These are phyloP conservation scores for Pittosporum tobira DNA, from an alignment of 129 eudicot species.

Conservation along the genomic window DNA sequence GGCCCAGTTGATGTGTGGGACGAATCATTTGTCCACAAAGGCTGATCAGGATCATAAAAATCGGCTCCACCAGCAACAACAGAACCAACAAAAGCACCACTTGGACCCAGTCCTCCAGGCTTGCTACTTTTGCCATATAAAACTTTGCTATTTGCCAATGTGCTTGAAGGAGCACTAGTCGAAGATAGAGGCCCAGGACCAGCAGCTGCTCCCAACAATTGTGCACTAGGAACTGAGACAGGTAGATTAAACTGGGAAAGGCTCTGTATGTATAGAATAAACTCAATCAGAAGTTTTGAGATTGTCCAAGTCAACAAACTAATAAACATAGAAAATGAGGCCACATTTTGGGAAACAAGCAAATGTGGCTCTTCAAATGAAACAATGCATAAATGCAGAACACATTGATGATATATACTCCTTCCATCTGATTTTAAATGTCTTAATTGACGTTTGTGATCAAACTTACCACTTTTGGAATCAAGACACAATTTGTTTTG, in stretches of 20 bases:
- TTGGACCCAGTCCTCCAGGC: constrained; percentile 31
- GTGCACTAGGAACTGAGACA: constrained; percentile 70
- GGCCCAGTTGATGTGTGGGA: constrained; percentile 47
- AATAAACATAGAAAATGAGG: too few relatives aligned
- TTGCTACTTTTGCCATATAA: constrained; percentile 30
- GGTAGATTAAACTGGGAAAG: constrained; percentile 97
- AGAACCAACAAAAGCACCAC: constrained; percentile 31
- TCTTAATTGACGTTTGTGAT: too few relatives aligned
- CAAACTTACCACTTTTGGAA: too few relatives aligned
- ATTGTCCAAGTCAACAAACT: constrained; percentile 2
- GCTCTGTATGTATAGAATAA: constrained; percentile 50
- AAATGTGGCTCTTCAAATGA: too few relatives aligned
- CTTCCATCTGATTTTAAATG: too few relatives aligned
- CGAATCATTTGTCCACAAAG: constrained; percentile 67
- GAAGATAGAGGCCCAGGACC: constrained; percentile 54
- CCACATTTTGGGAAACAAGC: too few relatives aligned
- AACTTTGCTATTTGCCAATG: constrained; percentile 33
- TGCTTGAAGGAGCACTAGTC: constrained; percentile 40
- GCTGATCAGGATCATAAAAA: constrained; percentile 93
- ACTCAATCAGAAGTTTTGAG: constrained; percentile 14
- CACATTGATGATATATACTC: too few relatives aligned
- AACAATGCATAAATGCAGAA: too few relatives aligned
- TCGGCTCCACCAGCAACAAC: constrained; percentile 51
- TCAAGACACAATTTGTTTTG: too few relatives aligned
- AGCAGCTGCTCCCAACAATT: constrained; percentile 48